Conservation (phyloP, 345 rosid genomes). For the Aegle marmelos region DNA sequence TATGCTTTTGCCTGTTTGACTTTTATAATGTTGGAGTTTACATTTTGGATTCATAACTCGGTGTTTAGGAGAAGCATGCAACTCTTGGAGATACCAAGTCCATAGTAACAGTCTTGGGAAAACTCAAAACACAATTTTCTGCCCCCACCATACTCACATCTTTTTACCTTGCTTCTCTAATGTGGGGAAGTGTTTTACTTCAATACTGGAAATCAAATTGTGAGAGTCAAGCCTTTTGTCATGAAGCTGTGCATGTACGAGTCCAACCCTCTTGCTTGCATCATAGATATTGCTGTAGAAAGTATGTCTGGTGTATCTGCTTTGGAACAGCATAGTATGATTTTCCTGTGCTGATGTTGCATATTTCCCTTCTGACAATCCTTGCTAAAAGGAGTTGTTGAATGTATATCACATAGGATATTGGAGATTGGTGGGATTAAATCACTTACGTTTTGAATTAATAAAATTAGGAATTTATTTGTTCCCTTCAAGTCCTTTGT, state of each 20-base stretch:
- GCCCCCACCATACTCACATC: not conserved
- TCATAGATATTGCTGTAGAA: constrained; percentile 25
- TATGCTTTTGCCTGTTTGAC: not conserved
- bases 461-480: no score
- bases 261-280: constrained; percentile 33
- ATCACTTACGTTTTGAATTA: no score
- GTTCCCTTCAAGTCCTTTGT: no score
- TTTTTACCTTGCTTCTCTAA: constrained; percentile 25
- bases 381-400: constrained; percentile 16
- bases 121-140: constrained; percentile 9
- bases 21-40: not conserved
- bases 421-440: not conserved
- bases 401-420: not conserved
- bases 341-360: constrained; percentile 40
- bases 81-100: constrained; percentile 41
- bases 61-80: constrained; percentile 41
- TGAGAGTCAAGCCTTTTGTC: constrained; percentile 21
- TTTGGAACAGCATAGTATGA: constrained; percentile 34
- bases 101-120: constrained; percentile 37
- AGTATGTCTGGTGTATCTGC: constrained; percentile 17
- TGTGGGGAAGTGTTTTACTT: constrained; percentile 32
- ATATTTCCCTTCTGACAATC: constrained; percentile 33
- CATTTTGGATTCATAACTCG: not conserved
- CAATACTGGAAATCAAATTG: constrained; percentile 30
- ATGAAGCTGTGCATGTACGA: constrained; percentile 31